A percentile compares a stretch with the other conserved stretches of the same genome.
These are phyloP conservation scores for Arxiozyma slooffiae DNA, from an alignment of 1,139 yeast genomes.

Conservation along the genomic window DNA sequence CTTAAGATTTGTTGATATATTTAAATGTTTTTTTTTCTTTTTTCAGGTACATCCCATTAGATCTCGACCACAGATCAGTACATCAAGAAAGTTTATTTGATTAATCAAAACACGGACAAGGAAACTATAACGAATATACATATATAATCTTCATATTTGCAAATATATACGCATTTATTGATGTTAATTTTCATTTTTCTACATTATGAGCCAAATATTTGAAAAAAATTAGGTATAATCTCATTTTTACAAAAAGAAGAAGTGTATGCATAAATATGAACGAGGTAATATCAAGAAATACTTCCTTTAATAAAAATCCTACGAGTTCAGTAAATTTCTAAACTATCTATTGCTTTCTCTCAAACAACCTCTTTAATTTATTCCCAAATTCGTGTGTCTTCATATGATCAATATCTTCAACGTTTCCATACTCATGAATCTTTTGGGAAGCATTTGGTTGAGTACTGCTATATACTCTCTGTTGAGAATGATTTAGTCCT, in stretches of 20 bases:
- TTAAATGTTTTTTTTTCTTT: not conserved
- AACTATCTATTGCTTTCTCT: slow-evolving; percentile 30
- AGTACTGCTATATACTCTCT: slow-evolving; percentile 9
- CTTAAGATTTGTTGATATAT: not conserved
- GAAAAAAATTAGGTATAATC: not conserved
- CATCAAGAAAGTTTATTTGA: not conserved
- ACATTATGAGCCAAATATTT: too few relatives aligned
- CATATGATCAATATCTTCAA: slow-evolving; percentile 27
- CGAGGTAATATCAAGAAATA: not conserved
- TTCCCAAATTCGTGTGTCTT: slow-evolving; percentile 43
- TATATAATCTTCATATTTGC: not conserved
- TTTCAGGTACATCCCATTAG: not conserved
- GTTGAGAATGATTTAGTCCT: not conserved
- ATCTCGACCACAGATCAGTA: not conserved
- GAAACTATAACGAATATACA: not conserved
- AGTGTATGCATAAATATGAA: not conserved
- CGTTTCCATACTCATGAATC: not conserved
- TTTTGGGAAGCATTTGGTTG: not conserved
- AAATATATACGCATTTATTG: not conserved
- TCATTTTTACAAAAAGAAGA: not conserved
- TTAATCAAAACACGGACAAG: not conserved
- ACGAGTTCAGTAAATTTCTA: not conserved
- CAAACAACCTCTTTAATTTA: slow-evolving; percentile 53
- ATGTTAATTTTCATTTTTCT: not conserved
- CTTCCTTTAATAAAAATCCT: not conserved